A percentile compares a stretch with the other conserved stretches of the same genome.
These are phyloP conservation scores for Apiospora koreana DNA, from an alignment of 2,329 filamentous ascomycete genomes.

Conservation along the genomic window DNA sequence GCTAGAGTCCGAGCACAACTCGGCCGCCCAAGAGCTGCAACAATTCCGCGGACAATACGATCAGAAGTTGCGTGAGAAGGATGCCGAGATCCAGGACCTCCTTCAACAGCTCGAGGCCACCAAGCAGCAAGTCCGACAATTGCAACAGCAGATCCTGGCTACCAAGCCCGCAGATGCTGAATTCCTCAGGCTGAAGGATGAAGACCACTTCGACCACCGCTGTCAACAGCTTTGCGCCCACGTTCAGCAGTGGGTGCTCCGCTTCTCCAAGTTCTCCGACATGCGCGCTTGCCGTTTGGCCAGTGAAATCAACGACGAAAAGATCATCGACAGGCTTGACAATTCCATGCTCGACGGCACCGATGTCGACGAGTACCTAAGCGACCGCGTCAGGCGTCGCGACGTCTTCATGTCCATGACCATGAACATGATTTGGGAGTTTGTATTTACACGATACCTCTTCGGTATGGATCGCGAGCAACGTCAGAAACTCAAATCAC, in stretches of 20 bases:
- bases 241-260: slow-evolving; percentile 95
- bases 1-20: slow-evolving; percentile 67
- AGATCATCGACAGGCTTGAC: slow-evolving; percentile 90
- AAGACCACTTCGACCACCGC: slow-evolving; percentile 92
- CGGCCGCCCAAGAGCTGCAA: slow-evolving; percentile 69
- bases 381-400: slow-evolving; percentile 82
- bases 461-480: slow-evolving; percentile 99
- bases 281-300: slow-evolving; percentile 83
- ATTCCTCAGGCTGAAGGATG: slow-evolving; percentile 79
- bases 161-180: slow-evolving; percentile 64
- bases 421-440: slow-evolving; percentile 99
- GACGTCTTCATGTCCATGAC: slow-evolving; percentile 98
- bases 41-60: slow-evolving; percentile 63
- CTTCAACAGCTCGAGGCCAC: slow-evolving; percentile 77
- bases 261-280: slow-evolving; percentile 97
- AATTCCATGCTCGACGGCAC: slow-evolving; percentile 93
- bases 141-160: slow-evolving; percentile 59
- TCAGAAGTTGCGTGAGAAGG: slow-evolving; percentile 74
- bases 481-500: slow-evolving; percentile 91
- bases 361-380: slow-evolving; percentile 85
- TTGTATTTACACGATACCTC: slow-evolving; percentile 94
- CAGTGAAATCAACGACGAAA: slow-evolving; percentile 84
- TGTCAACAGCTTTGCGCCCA: slow-evolving; percentile 95
- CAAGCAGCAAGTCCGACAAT: slow-evolving; percentile 59
- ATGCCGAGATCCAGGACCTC: slow-evolving; percentile 78